Percentiles rank a stretch among this genome's conserved stretches.
Evolutionary conservation across 163 green algal genomes (phyloP).

Genomic region (Prototheca stagnorum): DNA sequence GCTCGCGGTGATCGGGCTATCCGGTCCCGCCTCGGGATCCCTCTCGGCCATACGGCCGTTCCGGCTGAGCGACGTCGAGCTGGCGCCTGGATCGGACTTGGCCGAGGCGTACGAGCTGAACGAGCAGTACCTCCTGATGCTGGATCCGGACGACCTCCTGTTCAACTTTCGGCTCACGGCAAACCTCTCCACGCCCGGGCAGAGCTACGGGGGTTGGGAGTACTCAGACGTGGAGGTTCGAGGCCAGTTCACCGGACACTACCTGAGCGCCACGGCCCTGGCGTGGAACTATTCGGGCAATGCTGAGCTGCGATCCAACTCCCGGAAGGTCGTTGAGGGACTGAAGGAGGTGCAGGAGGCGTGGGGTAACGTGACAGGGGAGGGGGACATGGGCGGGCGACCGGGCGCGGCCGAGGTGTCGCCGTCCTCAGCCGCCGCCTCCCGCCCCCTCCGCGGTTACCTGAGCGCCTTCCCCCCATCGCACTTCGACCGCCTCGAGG

Average conservation of each 20-base stretch:
- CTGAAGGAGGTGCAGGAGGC: slow-evolving; percentile 27
- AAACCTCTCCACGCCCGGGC: slow-evolving; percentile 1
- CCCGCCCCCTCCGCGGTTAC: too few relatives aligned
- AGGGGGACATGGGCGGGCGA: too few relatives aligned
- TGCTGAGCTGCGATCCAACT: background rate
- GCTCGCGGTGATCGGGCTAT: too few relatives aligned
- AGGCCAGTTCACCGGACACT: slow-evolving; percentile 40
- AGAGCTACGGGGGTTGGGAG: slow-evolving; percentile 11
- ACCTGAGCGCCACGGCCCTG: slow-evolving; percentile 15
- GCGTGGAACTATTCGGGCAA: slow-evolving; percentile 1
- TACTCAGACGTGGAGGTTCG: slow-evolving; percentile 21
- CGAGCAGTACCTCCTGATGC: slow-evolving; percentile 24
- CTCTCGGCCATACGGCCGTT: too few relatives aligned
- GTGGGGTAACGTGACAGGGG: slow-evolving; percentile 9
- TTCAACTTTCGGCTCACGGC: slow-evolving; percentile 20
- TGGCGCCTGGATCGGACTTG: slow-evolving; percentile 6
- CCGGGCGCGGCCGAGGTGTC: too few relatives aligned
- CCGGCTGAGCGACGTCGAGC: too few relatives aligned
- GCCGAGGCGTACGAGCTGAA: slow-evolving; percentile 13
- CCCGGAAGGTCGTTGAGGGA: slow-evolving; percentile 14
- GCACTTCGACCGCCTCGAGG: slow-evolving; percentile 55
- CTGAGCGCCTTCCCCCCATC: slow-evolving; percentile 54
- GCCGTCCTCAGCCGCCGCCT: too few relatives aligned
- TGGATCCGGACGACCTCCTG: slow-evolving; percentile 20
- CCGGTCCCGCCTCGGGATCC: too few relatives aligned